A percentile compares a stretch with the other conserved stretches of the same genome.
Evolutionary conservation across 2,329 filamentous ascomycete genomes (phyloP).

Genomic region (Stromatinia cepivora): DNA sequence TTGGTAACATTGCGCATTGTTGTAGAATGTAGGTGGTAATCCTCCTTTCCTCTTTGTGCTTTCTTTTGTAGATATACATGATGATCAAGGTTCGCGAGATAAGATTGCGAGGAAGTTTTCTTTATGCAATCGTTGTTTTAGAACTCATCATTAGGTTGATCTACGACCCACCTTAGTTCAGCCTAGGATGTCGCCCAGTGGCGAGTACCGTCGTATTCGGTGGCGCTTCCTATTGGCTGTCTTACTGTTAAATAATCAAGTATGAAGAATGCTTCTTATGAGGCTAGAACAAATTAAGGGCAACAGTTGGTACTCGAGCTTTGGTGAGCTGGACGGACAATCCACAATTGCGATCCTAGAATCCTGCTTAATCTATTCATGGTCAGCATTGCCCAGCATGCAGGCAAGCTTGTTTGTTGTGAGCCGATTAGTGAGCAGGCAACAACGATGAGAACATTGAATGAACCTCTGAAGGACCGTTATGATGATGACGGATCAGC

Average conservation of each 20-base stretch:
- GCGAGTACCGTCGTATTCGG: conserved; percentile 10
- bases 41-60: not conserved
- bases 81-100: not conserved
- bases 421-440: too few relatives aligned
- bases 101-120: not conserved
- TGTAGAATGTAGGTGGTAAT: not conserved
- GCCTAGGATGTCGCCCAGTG: not conserved
- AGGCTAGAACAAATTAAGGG: not conserved
- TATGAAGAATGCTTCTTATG: not conserved
- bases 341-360: not conserved
- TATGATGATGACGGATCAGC: not conserved
- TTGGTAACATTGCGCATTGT: not conserved
- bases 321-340: not conserved
- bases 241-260: not conserved
- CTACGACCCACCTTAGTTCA: not conserved
- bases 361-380: not conserved
- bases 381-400: not conserved
- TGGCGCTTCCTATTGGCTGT: not conserved
- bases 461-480: not conserved
- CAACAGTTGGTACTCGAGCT: not conserved
- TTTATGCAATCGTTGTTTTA: not conserved
- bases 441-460: not conserved
- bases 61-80: not conserved
- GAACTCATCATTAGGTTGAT: not conserved
- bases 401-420: not conserved